Evolutionary conservation across 257 asterid species (phyloP).

Genomic region (Catharanthus roseus): DNA sequence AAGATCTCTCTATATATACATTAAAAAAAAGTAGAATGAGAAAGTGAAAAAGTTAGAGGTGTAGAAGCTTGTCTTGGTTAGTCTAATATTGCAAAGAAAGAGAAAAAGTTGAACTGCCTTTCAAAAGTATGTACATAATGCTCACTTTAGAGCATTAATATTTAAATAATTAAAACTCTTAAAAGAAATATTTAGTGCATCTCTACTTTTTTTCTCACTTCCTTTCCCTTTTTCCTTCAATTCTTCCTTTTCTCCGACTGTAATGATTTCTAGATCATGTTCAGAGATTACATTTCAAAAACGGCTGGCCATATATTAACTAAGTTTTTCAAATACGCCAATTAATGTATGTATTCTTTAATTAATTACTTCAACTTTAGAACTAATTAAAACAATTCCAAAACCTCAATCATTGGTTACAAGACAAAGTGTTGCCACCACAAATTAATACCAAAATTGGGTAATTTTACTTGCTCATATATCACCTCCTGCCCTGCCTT

Average conservation of each 20-base stretch:
- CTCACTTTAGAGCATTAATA: conserved; percentile 33
- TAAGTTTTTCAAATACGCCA: too few relatives aligned
- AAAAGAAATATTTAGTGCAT: conserved; percentile 41
- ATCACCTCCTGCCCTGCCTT: too few relatives aligned
- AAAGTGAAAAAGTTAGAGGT: conserved; percentile 21
- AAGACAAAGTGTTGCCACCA: conserved; percentile 6
- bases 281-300: conserved; percentile 38
- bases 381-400: conserved; percentile 17
- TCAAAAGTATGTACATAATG: conserved; percentile 40
- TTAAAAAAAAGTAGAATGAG: conserved; percentile 2
- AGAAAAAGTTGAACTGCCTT: conserved; percentile 51
- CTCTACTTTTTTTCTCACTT: conserved; percentile 29
- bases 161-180: conserved; percentile 17
- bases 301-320: conserved; percentile 13
- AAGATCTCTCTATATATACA: too few relatives aligned
- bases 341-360: too few relatives aligned
- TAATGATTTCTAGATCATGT: conserved; percentile 56
- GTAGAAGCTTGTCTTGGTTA: conserved; percentile 46
- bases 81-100: conserved; percentile 38
- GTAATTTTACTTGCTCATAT: too few relatives aligned
- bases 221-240: conserved; percentile 21
- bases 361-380: conserved; percentile 19
- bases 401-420: conserved; percentile 45
- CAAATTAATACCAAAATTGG: background rate
- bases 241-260: conserved; percentile 20